Percentiles rank a stretch among this genome's conserved stretches.
These are phyloP conservation scores for Stylonectria norvegica DNA, from an alignment of 2,329 filamentous ascomycete genomes.

Conservation along the genomic window DNA sequence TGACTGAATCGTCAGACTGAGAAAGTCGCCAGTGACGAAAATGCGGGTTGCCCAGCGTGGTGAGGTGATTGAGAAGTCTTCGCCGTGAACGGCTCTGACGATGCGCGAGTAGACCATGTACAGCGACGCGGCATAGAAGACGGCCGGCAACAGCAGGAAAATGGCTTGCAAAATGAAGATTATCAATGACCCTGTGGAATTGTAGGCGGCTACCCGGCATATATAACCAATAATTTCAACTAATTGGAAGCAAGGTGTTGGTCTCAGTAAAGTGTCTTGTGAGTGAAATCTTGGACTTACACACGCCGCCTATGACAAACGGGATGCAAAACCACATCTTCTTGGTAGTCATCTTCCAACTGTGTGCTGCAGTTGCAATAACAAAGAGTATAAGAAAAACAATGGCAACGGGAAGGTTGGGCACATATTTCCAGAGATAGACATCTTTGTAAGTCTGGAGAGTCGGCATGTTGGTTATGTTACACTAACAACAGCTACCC, in stretches of 20 bases:
- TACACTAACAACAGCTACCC: accelerated
- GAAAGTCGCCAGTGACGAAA: background rate
- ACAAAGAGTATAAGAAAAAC: constrained; percentile 44
- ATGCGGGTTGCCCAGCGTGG: background rate
- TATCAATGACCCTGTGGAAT: background rate
- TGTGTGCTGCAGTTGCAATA: constrained; percentile 38
- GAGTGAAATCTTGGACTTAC: constrained; percentile 41
- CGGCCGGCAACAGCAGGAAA: constrained; percentile 44
- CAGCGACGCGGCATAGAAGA: constrained; percentile 47
- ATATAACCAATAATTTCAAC: background rate
- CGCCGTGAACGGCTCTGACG: background rate
- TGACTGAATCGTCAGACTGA: background rate
- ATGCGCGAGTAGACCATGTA: constrained; percentile 43
- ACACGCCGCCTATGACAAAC: constrained; percentile 43
- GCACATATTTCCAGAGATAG: constrained; percentile 32
- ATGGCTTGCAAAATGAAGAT: constrained; percentile 34
- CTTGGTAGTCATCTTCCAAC: constrained; percentile 38
- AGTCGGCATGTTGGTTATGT: background rate
- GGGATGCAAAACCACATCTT: constrained; percentile 48
- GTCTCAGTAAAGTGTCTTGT: background rate
- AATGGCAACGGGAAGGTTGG: constrained; percentile 43
- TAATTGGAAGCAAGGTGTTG: background rate
- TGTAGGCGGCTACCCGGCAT: background rate
- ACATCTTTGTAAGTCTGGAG: constrained; percentile 1
- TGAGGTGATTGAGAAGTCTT: background rate